Base-by-base conservation (phyloP, 1,284 basidiomycete genomes). In the Malassezia caprae region DNA sequence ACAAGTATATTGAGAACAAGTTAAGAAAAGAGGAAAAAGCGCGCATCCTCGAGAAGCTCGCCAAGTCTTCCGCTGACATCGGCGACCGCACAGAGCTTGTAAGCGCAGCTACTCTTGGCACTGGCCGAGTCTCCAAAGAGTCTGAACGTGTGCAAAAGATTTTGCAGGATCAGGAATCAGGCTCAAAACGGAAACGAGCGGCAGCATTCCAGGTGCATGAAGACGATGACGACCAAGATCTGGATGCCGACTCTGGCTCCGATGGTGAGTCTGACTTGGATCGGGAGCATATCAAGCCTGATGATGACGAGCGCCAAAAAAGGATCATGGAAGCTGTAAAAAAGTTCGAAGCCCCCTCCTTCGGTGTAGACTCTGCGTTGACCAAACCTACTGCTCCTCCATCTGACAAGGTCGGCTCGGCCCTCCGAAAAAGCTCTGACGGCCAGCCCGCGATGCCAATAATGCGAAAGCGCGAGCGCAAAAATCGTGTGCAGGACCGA, bases 1-100 rank as follows among this genome's bases (percentile, higher is more conserved):
- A 76, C 48, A 69, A 67, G 12, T 76, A 70, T 59, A 72, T 76
- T 30, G 70, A 68, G 39, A 65, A 63, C 10, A 71, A 72, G 26
- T 62, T 75, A 39, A 69, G 73, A 41, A 73, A 75, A 61, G 72
- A 75, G 47, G 64, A 69, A 30, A 49, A 70, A 13, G 63, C 53
- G 8, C 59, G 65, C 32, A 61, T 76, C 49, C 64, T 76, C 47
- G 58, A 62, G 31, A 66, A 67, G 45, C 62, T 76, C 1, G 66
- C 67, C 1, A 56, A 72, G 50, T 60, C 63, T 4, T 71, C 68
- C 4, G 57, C 60, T 1, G 63, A 73, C 39, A 63, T 74, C 17
- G 17, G 42, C 0, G 68, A 71, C 35, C 57, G 70, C 21, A 59
- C 63, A 35, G 57, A 67, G 13, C 64, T 74, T 34, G 61, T 65